Percentiles rank a stretch among this genome's conserved stretches.
These are phyloP conservation scores for Chalaropsis ovoidea DNA, from an alignment of 2,329 filamentous ascomycete genomes.

Conservation along the genomic window DNA sequence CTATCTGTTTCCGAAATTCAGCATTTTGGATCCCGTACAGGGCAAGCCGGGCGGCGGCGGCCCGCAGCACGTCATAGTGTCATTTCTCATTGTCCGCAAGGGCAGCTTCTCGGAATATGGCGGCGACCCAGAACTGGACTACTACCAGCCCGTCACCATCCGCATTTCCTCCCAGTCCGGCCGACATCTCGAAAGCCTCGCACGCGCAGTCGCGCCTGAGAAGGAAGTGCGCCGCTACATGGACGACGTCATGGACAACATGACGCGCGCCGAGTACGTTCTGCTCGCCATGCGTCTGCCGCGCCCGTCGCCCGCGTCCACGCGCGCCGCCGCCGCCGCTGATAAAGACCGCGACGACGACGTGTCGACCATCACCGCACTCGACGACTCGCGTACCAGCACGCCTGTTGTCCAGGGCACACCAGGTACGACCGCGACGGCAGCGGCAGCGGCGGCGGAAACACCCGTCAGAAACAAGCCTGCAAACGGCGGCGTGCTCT, in stretches of 20 bases:
- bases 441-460: constrained; percentile 1
- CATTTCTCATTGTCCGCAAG: constrained; percentile 66
- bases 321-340: constrained; percentile 30
- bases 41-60: constrained; percentile 17
- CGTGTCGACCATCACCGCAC: constrained; percentile 29
- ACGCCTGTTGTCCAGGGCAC: constrained; percentile 31
- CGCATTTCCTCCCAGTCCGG: constrained; percentile 46
- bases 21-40: constrained; percentile 43
- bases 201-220: constrained; percentile 50
- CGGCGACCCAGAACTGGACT: constrained; percentile 54
- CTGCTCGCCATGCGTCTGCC: constrained; percentile 57
- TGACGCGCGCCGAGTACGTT: constrained; percentile 58
- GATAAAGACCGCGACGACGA: constrained; percentile 30
- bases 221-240: constrained; percentile 57
- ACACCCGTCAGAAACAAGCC: constrained; percentile 28
- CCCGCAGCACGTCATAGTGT: constrained; percentile 58
- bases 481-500: constrained; percentile 31
- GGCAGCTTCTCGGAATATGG: constrained; percentile 56
- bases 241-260: constrained; percentile 60
- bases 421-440: constrained; percentile 28
- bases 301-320: constrained; percentile 29
- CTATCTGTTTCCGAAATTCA: constrained; percentile 69
- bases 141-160: constrained; percentile 65
- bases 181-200: constrained; percentile 50
- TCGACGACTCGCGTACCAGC: constrained; percentile 31